Percentiles rank a stretch among this genome's conserved stretches.
Conservation (phyloP, 768 basidiomycete genomes). For the Termitomyces sp. region DNA sequence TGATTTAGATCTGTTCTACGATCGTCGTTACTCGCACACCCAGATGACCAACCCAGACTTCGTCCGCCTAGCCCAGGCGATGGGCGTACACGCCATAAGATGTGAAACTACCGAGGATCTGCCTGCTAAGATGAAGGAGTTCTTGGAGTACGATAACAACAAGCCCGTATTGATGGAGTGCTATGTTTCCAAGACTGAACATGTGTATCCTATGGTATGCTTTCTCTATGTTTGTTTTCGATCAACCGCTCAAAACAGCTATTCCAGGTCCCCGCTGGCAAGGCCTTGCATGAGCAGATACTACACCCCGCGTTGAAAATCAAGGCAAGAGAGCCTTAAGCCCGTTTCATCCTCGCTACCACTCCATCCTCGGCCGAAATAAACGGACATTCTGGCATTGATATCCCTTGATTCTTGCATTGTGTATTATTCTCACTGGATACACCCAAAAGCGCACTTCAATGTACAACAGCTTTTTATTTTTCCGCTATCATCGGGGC, state of each 20-base stretch:
- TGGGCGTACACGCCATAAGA: slow-evolving; percentile 91
- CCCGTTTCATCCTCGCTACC: background rate
- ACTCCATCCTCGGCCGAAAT: background rate
- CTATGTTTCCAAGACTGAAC: slow-evolving; percentile 77
- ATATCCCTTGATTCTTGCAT: slow-evolving; percentile 1
- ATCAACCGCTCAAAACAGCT: slow-evolving; percentile 7
- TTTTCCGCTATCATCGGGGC: background rate
- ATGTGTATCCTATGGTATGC: slow-evolving; percentile 88
- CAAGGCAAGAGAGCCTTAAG: slow-evolving; percentile 17
- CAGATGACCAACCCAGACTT: slow-evolving; percentile 96
- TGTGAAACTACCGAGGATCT: slow-evolving; percentile 71
- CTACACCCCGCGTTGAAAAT: slow-evolving; percentile 53
- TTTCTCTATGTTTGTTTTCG: background rate
- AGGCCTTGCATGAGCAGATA: slow-evolving; percentile 90
- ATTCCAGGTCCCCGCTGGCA: slow-evolving; percentile 81
- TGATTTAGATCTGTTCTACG: slow-evolving; percentile 87
- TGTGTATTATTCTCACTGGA: background rate
- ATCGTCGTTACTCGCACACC: slow-evolving; percentile 95
- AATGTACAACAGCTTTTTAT: slow-evolving; percentile 13
- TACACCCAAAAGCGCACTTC: background rate
- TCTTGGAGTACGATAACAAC: slow-evolving; percentile 88
- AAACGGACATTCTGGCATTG: slow-evolving; percentile 1
- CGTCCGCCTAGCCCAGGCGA: slow-evolving; percentile 81
- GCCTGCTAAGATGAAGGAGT: slow-evolving; percentile 97
- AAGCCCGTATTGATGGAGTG: slow-evolving; percentile 93